phyloP scores from a whole-genome alignment of 2,329 filamentous ascomycete genomes.

The Aspergillus sp. region DNA sequence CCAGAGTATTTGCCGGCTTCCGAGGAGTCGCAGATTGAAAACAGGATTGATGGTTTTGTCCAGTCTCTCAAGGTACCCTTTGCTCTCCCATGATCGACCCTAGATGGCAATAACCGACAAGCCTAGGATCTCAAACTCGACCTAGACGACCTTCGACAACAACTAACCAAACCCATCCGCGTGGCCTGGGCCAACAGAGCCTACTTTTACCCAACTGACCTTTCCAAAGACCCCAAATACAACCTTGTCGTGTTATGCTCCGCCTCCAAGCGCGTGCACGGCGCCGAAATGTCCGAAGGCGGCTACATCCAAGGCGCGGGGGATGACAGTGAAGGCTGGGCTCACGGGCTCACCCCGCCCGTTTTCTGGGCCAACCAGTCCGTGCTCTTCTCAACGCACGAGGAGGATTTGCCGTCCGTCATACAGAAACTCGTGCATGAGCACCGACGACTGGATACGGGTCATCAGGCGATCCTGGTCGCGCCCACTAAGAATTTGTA shows the following conservation, averaged over 20 bases:
- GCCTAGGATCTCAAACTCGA: conserved; percentile 56
- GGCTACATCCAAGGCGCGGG: conserved; percentile 91
- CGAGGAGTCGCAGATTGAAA: conserved; percentile 71
- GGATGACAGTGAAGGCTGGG: conserved; percentile 94
- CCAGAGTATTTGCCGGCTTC: conserved; percentile 65
- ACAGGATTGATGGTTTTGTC: conserved; percentile 53
- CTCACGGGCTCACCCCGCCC: conserved; percentile 65
- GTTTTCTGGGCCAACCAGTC: conserved; percentile 71
- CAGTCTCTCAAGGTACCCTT: conserved; percentile 38
- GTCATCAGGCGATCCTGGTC: conserved; percentile 23
- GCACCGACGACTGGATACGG: conserved; percentile 13
- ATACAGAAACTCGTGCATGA: conserved; percentile 41
- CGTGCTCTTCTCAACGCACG: conserved; percentile 54
- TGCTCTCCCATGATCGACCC: not conserved
- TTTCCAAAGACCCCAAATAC: conserved; percentile 46
- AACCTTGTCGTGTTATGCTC: conserved; percentile 78
- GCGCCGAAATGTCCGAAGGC: conserved; percentile 61
- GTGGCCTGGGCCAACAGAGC: conserved; percentile 75
- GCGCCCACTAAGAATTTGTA: conserved; percentile 35
- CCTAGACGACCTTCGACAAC: conserved; percentile 46
- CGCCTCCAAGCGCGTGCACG: conserved; percentile 64
- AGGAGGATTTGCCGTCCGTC: conserved; percentile 55
- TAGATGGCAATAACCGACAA: not conserved
- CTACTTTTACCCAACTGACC: conserved; percentile 45
- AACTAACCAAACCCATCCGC: conserved; percentile 64